Base-by-base conservation (phyloP, 108 stramenopile genomes). In the Cyclotella sp. region DNA sequence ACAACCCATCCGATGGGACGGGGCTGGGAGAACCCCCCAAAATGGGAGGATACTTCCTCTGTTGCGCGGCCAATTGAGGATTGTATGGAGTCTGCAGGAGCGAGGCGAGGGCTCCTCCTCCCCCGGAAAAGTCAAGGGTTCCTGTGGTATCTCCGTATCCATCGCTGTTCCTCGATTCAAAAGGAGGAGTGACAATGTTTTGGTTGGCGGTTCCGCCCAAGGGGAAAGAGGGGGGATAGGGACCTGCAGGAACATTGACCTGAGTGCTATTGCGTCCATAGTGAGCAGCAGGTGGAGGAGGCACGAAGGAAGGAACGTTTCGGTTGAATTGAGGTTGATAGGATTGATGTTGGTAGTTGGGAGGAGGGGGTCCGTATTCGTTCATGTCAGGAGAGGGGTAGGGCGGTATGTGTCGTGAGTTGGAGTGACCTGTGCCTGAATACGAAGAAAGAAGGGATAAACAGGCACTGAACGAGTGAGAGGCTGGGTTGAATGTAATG, bases 1-100 rank as follows among this genome's bases (percentile, higher is more conserved):
- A 75, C 15, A 51, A 34, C 9, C 57, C 63, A 16, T 67, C 75
- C 28, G n/a, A 30, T 28, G 60, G 45, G 28, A 49, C 68, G 18
- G 66, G 30, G 30, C 60, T 57, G 34, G 77, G 73, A 18, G 79
- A 67, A 13, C 79, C 79, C 14, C 79, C 79, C 47, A 81, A 45
- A 69, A 81, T 81, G 30, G 79, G 73, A 18, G 79, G 79, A 55
- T 81, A 81, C 54, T 69, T 81, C 43, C 73, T 67, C 60, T 73
- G 72, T 39, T 81, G 79, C 15, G 79, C 47, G 29, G 72, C 52
- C 42, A 51, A 39, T 16, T 61, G 61, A 11, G 79, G 61, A 61
- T 81, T 81, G 79, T 73, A 81, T 9, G 79, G 62, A 46, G 73
- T 42, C 62, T 81, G 73, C 24, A 81, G 52, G 29, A 74, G 41